These are phyloP conservation scores for Lathyrus oleraceus DNA, from an alignment of 306 rosid genomes.

Conservation along the genomic window DNA sequence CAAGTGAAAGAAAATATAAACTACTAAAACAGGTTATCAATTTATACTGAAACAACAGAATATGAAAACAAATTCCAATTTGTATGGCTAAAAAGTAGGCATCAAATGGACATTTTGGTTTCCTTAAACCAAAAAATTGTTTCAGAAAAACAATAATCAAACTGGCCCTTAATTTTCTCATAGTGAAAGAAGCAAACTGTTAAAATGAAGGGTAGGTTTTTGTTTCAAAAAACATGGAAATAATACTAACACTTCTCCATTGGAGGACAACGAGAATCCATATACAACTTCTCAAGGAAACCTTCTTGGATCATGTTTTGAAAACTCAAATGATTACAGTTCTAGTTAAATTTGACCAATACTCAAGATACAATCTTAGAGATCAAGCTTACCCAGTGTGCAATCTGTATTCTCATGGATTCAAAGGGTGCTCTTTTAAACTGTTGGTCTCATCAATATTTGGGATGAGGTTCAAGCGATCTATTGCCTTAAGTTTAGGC, in stretches of 20 bases:
- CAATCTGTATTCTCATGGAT: neutral
- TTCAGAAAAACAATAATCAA: neutral
- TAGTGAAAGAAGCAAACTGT: neutral
- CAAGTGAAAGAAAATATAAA: slow-evolving; percentile 7
- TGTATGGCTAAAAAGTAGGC: neutral
- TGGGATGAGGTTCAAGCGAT: neutral
- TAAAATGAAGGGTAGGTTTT: slow-evolving; percentile 4
- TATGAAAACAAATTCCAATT: neutral
- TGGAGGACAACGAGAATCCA: slow-evolving; percentile 26
- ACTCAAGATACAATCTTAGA: neutral
- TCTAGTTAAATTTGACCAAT: neutral
- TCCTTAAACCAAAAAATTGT: too few relatives aligned
- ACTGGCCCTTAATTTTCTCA: slow-evolving; percentile 11
- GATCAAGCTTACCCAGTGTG: neutral
- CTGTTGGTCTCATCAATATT: neutral
- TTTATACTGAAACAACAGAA: neutral
- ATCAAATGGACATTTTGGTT: neutral
- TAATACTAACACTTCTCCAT: neutral
- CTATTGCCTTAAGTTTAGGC: neutral
- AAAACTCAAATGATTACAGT: slow-evolving; percentile 9
- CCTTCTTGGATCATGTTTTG: neutral
- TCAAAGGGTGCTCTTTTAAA: neutral
- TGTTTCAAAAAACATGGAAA: slow-evolving; percentile 9
- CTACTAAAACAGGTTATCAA: neutral
- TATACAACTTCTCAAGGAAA: slow-evolving; percentile 19